These are phyloP conservation scores for Bolboschoenus planiculmis DNA, from an alignment of 176 grass and related monocot species.

Conservation along the genomic window DNA sequence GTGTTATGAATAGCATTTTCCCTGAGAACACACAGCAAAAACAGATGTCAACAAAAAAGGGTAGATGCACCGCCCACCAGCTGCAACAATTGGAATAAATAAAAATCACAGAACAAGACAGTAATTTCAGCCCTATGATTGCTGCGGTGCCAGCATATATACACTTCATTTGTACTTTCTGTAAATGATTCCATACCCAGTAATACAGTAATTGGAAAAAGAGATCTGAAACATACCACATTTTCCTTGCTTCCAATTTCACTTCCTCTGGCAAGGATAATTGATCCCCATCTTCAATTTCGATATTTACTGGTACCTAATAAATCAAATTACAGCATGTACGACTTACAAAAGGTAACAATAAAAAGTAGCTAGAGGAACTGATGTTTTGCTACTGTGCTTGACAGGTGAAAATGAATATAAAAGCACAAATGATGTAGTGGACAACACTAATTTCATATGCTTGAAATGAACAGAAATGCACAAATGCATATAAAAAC, in stretches of 20 bases:
- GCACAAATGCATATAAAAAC: neutral
- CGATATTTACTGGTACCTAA: slow-evolving; percentile 60
- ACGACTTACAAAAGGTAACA: slow-evolving; percentile 7
- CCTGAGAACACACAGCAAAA: neutral
- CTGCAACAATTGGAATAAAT: neutral
- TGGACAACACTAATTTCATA: neutral
- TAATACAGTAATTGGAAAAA: neutral
- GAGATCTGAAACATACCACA: slow-evolving; percentile 14
- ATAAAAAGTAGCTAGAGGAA: neutral
- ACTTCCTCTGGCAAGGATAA: slow-evolving; percentile 27
- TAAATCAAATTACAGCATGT: slow-evolving; percentile 20
- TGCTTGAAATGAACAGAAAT: neutral
- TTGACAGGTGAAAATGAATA: neutral
- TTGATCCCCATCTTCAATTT: slow-evolving; percentile 46
- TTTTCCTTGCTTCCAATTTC: slow-evolving; percentile 24
- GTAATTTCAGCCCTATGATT: neutral
- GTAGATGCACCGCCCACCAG: neutral
- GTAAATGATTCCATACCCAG: neutral
- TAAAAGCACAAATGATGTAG: neutral
- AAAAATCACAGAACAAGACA: neutral
- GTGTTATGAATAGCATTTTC: neutral
- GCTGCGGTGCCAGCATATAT: neutral
- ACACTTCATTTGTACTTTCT: neutral
- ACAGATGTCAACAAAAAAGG: neutral
- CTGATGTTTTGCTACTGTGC: neutral